Evolutionary conservation across 164 flowering plant genomes (phyloP).

Genomic region (Paratinospora sagittata): DNA sequence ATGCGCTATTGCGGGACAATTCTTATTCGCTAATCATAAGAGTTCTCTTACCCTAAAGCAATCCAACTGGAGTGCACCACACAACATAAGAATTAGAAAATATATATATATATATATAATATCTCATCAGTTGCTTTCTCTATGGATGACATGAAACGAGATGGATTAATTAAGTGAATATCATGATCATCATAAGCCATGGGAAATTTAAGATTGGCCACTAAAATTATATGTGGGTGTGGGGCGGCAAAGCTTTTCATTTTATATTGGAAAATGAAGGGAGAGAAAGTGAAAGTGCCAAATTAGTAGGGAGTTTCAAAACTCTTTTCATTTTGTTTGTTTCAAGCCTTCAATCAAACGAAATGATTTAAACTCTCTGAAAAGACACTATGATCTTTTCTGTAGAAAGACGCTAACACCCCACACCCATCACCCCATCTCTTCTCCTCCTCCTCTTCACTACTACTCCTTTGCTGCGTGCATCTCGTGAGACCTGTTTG

Average conservation of each 20-base stretch:
- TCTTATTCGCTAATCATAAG: not conserved
- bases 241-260: not conserved
- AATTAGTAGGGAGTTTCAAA: not conserved
- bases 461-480: constrained; percentile 5
- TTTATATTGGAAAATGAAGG: not conserved
- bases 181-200: too few species aligned
- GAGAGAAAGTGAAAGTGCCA: not conserved
- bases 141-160: too few species aligned
- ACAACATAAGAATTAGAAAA: not conserved
- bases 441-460: too few species aligned
- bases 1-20: not conserved
- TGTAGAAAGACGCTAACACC: too few species aligned
- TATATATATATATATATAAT: too few species aligned
- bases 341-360: not conserved
- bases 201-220: not conserved
- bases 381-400: not conserved
- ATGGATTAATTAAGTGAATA: not conserved
- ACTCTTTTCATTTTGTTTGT: not conserved
- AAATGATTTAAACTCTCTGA: not conserved
- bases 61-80: not conserved
- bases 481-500: constrained; percentile 1
- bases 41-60: not conserved
- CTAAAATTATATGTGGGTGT: not conserved
- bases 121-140: too few species aligned
- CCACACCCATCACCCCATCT: too few species aligned